Base-by-base conservation (phyloP, 1,284 basidiomycete species). In the Trichosporon inkin region DNA sequence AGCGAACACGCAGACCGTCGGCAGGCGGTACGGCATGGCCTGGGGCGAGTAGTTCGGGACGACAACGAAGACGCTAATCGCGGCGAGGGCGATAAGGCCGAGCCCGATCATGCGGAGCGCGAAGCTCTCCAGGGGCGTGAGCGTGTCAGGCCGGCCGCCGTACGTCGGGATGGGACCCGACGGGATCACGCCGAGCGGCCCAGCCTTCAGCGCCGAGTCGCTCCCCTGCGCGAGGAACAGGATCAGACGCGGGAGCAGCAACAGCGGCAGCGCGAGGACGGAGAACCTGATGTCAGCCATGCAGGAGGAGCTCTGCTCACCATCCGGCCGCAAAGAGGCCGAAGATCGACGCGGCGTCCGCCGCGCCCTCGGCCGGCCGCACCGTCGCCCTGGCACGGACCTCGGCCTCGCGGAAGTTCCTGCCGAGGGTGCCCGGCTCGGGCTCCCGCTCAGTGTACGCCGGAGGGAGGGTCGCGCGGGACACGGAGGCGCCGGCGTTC, bases 171-270 rank as follows among this genome's bases (percentile, higher is more conserved):
- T 36, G 16, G 58, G 55, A 2, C 55, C 55, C 10, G 51, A 40
- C 34, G 11, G 22, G 56, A 53, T 28, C 6, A 36, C 49, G 37
- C 39, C 51, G 19, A 57, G 37, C 14, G 49, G 56, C 3, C 55
- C 55, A 1, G 56, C 32, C 39, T 53, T 35, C 32, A 44, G 38
- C 8, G 56, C 37, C 17, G 55, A 14, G 24, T 41, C 44, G n/a
- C 67, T 41, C 57, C 47, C 35, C 57, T 77, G 75, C 5, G 75
- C 67, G 62, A 79, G 71, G 68, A 78, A 79, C 53, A 78, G 63
- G 13, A 79, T 63, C 51, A 79, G 67, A 13, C 76, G 71, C 7
- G 77, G 76, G 65, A 79, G 72, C 39, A 78, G 66, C 16, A 78
- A 63, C 2, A 76, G 64, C 0, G 75, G 76, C n/a, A 75, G 54